Conservation (phyloP, 116 monocot genomes). For the Cymodocea nodosa region DNA sequence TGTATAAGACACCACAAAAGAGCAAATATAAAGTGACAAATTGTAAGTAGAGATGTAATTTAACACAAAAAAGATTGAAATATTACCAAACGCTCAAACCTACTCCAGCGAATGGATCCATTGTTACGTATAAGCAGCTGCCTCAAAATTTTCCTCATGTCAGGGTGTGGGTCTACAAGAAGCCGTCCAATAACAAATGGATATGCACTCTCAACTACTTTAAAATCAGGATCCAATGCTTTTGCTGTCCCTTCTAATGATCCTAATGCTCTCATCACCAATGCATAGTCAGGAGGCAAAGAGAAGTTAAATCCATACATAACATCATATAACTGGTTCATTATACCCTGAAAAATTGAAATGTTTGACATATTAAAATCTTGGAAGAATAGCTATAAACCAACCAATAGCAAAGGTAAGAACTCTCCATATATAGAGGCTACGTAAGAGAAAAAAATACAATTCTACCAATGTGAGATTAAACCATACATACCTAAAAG, state of each 20-base stretch:
- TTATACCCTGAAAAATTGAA: constrained; percentile 50
- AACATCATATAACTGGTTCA: constrained; percentile 80
- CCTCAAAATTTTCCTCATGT: constrained; percentile 90
- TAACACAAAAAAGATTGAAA: neutral
- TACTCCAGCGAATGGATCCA: constrained; percentile 89
- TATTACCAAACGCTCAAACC: constrained; percentile 83
- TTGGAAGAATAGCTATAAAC: neutral
- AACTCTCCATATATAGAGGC: no score
- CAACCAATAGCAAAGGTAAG: neutral
- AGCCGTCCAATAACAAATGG: constrained; percentile 92
- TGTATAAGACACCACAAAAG: no score
- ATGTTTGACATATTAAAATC: neutral
- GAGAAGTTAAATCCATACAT: constrained; percentile 98
- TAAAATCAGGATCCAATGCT: constrained; percentile 91
- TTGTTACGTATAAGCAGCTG: constrained; percentile 75
- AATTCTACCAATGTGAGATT: no score
- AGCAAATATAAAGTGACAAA: no score
- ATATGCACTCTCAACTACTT: constrained; percentile 94
- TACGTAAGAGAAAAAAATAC: no score
- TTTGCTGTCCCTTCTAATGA: constrained; percentile 98
- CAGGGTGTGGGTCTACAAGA: constrained; percentile 73
- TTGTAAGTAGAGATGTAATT: neutral
- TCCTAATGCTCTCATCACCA: constrained; percentile 88
- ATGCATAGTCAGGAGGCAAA: constrained; percentile 88
- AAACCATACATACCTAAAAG: no score